phyloP scores from a whole-genome alignment of 1,284 basidiomycete species.

The Porphyrellus sp. region DNA sequence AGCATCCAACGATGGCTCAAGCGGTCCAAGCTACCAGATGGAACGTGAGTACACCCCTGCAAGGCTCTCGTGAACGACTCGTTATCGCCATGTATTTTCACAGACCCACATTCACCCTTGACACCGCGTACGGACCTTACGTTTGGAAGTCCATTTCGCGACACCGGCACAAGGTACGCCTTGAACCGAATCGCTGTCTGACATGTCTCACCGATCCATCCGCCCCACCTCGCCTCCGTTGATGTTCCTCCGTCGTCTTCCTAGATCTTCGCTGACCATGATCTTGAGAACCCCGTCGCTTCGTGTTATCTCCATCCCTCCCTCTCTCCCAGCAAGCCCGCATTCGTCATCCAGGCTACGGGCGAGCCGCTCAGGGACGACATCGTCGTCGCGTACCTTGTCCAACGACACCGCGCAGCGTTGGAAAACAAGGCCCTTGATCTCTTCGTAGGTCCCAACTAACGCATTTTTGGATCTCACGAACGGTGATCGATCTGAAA shows the following conservation, averaged over 20 bases:
- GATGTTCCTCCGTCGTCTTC: neutral
- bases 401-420: constrained; percentile 27
- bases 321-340: constrained; percentile 14
- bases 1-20: constrained; percentile 30
- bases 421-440: constrained; percentile 27
- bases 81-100: neutral
- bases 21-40: constrained; percentile 22
- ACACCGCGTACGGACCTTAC: constrained; percentile 25
- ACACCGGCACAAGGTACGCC: constrained; percentile 23
- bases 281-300: constrained; percentile 26
- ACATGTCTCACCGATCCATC: neutral
- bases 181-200: too few species aligned
- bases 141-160: constrained; percentile 27
- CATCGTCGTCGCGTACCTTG: constrained; percentile 28
- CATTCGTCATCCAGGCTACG: constrained; percentile 21
- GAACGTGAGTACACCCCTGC: constrained; percentile 20
- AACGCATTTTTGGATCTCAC: neutral
- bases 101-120: constrained; percentile 22
- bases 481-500: neutral
- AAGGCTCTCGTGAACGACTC: neutral
- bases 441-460: constrained; percentile 24
- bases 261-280: constrained; percentile 26
- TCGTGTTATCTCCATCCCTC: constrained; percentile 20
- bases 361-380: constrained; percentile 32
- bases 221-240: neutral